phyloP scores from a whole-genome alignment of 179 eudicot genomes.

The Amaranthus tricolor region DNA sequence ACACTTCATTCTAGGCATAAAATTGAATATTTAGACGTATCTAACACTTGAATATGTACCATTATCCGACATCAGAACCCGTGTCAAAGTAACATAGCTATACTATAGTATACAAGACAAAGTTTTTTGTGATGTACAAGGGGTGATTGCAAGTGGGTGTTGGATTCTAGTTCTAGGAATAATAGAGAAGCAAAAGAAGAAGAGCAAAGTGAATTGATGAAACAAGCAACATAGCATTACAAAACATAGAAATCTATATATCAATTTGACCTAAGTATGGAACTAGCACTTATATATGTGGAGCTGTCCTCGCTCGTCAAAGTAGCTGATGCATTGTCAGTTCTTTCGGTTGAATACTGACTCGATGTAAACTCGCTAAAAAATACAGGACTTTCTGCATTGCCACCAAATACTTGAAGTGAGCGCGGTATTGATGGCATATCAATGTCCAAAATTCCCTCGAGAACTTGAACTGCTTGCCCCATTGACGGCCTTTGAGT shows the following conservation, averaged over 20 bases:
- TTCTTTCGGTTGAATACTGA: conserved; percentile 13
- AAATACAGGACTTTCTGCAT: conserved; percentile 32
- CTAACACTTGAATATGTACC: too few relatives aligned
- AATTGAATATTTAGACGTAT: too few relatives aligned
- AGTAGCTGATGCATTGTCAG: conserved; percentile 5
- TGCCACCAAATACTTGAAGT: conserved; percentile 32
- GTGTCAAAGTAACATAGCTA: too few relatives aligned
- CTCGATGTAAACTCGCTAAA: conserved; percentile 35
- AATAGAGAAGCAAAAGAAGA: background rate
- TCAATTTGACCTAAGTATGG: background rate
- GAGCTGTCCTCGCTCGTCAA: background rate
- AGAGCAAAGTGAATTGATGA: background rate
- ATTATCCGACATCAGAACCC: too few relatives aligned
- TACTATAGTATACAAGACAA: too few relatives aligned
- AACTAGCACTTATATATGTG: background rate
- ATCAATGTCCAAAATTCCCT: conserved; percentile 46
- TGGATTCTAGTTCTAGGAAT: too few relatives aligned
- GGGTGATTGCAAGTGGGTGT: too few relatives aligned
- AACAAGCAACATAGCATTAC: background rate
- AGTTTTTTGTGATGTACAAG: too few relatives aligned
- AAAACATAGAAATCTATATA: background rate
- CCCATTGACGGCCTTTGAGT: conserved; percentile 45
- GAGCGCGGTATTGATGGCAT: conserved; percentile 49
- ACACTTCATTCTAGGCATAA: too few relatives aligned
- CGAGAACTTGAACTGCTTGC: conserved; percentile 51